Percentiles rank a stretch among this genome's conserved stretches.
These are phyloP conservation scores for Peniophora sp. DNA, from an alignment of 1,284 basidiomycete genomes.

Conservation along the genomic window DNA sequence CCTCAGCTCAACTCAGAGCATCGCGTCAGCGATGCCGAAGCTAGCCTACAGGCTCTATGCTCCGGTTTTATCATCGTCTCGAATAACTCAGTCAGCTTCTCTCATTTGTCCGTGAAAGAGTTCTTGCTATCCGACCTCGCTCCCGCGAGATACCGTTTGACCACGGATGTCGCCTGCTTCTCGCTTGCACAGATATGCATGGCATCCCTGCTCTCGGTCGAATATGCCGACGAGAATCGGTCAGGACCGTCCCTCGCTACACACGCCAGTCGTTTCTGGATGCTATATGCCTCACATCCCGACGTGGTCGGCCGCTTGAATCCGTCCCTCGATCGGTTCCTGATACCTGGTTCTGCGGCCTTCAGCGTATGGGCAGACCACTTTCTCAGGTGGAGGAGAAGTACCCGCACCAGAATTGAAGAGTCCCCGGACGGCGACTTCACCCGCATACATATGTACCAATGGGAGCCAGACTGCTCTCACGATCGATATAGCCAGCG, in stretches of 20 bases:
- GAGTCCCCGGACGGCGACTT: too few relatives aligned
- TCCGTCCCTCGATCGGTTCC: not conserved
- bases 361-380: too few relatives aligned
- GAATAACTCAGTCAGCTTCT: not conserved
- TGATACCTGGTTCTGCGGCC: not conserved
- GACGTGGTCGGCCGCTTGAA: not conserved
- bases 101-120: conserved; percentile 4
- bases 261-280: not conserved
- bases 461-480: not conserved
- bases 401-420: too few relatives aligned
- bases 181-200: not conserved
- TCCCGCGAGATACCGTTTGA: not conserved
- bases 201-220: not conserved
- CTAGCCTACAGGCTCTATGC: not conserved
- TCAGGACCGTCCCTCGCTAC: not conserved
- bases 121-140: not conserved
- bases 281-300: not conserved
- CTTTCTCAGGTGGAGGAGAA: too few relatives aligned
- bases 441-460: too few relatives aligned
- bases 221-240: not conserved
- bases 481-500: not conserved
- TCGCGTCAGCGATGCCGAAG: not conserved
- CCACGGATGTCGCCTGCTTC: not conserved
- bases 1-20: not conserved
- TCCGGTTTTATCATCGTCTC: not conserved